A percentile compares a stretch with the other conserved stretches of the same genome.
phyloP scores from a whole-genome alignment of 306 rosid genomes.

The Gillenia trifoliata region DNA sequence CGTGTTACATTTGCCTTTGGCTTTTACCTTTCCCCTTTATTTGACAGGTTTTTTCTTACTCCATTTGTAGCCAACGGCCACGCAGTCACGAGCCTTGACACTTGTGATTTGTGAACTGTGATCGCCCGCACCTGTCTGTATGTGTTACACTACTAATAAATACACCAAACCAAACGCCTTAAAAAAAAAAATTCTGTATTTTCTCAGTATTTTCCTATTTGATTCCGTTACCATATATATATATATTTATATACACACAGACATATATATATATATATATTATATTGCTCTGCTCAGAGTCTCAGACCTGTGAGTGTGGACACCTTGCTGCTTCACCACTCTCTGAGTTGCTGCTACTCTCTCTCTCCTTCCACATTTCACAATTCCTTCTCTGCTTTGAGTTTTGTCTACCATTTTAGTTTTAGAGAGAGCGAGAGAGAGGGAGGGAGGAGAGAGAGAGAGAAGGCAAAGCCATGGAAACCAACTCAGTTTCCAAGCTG shows the following conservation, averaged over 20 bases:
- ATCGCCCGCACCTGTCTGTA: constrained; percentile 21
- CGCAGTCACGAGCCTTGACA: constrained; percentile 30
- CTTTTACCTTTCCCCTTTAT: background rate
- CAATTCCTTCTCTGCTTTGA: constrained; percentile 16
- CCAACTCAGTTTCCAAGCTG: constrained; percentile 49
- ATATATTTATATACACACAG: background rate
- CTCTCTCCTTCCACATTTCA: constrained; percentile 14
- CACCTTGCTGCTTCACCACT: constrained; percentile 19
- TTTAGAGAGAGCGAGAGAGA: background rate
- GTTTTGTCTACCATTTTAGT: background rate
- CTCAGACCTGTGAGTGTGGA: constrained; percentile 20
- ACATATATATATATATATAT: constrained; percentile 25
- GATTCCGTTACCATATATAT: background rate
- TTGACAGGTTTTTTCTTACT: constrained; percentile 7
- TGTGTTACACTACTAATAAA: background rate
- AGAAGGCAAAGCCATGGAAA: constrained; percentile 39
- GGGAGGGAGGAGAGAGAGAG: constrained; percentile 1
- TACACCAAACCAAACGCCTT: background rate
- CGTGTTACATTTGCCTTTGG: background rate
- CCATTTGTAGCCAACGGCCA: constrained; percentile 23
- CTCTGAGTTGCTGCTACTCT: background rate
- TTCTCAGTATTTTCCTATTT: background rate
- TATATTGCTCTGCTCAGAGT: constrained; percentile 23
- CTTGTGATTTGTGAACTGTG: constrained; percentile 51
- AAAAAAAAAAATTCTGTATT: background rate